Percentiles rank a stretch among this genome's conserved stretches.
Conservation (phyloP, 495 filamentous ascomycete species). For the Peziza echinospora region DNA sequence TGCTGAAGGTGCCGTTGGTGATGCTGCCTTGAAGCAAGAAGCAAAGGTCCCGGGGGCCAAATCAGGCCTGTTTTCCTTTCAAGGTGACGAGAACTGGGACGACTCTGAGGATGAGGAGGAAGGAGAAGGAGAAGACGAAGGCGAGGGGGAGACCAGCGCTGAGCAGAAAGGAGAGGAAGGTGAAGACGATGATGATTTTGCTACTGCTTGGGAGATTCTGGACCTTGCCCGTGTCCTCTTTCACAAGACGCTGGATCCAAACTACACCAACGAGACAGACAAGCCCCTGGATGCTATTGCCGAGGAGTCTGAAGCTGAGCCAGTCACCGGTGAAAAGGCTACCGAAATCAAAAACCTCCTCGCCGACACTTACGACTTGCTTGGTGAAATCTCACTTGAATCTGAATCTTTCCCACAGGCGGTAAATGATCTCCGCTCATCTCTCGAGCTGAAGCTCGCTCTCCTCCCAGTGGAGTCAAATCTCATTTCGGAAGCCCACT, state of each 20-base stretch:
- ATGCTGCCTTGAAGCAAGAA: slow-evolving; percentile 3
- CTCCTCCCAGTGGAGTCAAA: slow-evolving; percentile 60
- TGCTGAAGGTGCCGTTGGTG: slow-evolving; percentile 4
- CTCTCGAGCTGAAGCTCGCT: slow-evolving; percentile 50
- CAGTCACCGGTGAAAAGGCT: too few species aligned
- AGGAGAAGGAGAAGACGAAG: slow-evolving; percentile 7
- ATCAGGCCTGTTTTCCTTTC: slow-evolving; percentile 78
- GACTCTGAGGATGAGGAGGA: slow-evolving; percentile 16
- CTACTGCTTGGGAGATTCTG: slow-evolving; percentile 71
- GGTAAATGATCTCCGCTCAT: slow-evolving; percentile 51
- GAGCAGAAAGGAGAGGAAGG: slow-evolving; percentile 34
- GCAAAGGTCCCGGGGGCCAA: slow-evolving; percentile 26
- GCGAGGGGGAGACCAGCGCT: slow-evolving; percentile 20
- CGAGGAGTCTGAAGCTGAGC: not conserved
- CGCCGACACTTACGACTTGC: slow-evolving; percentile 65
- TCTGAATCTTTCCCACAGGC: slow-evolving; percentile 67
- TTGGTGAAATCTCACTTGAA: slow-evolving; percentile 78
- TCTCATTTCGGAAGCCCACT: slow-evolving; percentile 79
- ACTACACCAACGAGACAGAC: too few species aligned
- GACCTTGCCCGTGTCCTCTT: slow-evolving; percentile 76
- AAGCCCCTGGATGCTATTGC: not conserved
- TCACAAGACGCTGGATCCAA: slow-evolving; percentile 29
- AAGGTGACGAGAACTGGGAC: slow-evolving; percentile 16
- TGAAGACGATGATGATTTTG: slow-evolving; percentile 74
- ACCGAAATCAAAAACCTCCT: not conserved